Conservation (phyloP, 2,329 filamentous ascomycete species). For the Cordyceps pruinosa region DNA sequence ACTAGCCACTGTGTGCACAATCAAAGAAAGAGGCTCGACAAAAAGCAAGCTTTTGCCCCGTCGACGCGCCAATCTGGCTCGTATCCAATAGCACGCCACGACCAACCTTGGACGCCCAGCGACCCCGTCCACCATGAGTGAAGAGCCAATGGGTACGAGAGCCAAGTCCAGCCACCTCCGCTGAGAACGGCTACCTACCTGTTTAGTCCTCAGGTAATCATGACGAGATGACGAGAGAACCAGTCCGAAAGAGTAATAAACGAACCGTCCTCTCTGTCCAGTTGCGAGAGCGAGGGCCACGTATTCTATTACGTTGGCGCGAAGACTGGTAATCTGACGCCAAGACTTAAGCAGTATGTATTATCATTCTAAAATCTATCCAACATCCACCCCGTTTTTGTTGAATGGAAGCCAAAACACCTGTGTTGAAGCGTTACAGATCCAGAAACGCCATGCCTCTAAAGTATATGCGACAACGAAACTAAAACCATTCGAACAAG, state of each 20-base stretch:
- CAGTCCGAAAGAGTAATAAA: background rate
- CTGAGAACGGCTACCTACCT: conserved; percentile 2
- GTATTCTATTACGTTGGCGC: background rate
- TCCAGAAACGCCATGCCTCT: conserved; percentile 2
- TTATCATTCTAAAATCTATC: background rate
- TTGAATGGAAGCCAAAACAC: background rate
- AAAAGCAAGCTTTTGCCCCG: background rate
- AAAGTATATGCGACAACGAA: background rate
- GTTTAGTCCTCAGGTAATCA: background rate
- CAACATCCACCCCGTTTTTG: background rate
- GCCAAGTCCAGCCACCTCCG: conserved; percentile 1
- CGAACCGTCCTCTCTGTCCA: background rate
- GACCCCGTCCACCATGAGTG: background rate
- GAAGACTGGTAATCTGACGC: background rate
- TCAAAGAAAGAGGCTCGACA: background rate
- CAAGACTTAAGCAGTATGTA: background rate
- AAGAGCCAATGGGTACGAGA: background rate
- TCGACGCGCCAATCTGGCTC: background rate
- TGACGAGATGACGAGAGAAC: background rate
- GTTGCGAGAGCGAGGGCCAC: background rate
- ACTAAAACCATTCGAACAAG: conserved; percentile 11
- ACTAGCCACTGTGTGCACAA: background rate
- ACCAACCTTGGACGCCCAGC: background rate
- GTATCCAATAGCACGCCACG: background rate
- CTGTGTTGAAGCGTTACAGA: background rate